Percentiles rank a stretch among this genome's conserved stretches.
Conservation (phyloP, 176 grass and related monocot genomes). For the Urochloa ruziziensis region DNA sequence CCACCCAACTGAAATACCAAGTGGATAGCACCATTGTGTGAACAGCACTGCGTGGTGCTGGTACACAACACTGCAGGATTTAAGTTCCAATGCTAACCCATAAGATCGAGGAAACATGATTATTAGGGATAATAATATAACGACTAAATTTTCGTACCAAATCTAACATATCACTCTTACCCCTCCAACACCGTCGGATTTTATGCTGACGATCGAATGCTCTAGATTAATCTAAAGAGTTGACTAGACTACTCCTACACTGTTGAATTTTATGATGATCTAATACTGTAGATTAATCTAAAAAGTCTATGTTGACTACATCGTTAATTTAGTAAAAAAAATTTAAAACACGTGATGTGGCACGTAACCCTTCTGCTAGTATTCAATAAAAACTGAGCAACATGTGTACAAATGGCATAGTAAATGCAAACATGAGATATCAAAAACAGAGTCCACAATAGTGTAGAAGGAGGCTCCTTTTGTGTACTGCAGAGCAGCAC, state of each 20-base stretch:
- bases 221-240: no score
- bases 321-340: no score
- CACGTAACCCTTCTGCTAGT: no score
- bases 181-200: no score
- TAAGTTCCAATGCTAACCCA: constrained; percentile 8
- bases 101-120: constrained; percentile 10
- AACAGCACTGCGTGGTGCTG: not conserved
- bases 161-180: no score
- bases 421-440: constrained; percentile 82
- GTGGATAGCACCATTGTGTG: not conserved
- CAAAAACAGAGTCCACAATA: constrained; percentile 91
- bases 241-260: no score
- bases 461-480: constrained; percentile 88
- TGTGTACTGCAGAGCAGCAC: constrained; percentile 44
- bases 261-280: no score
- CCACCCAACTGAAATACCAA: not conserved
- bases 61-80: not conserved
- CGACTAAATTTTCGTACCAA: no score
- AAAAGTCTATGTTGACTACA: no score
- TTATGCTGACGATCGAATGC: no score
- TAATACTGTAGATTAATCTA: no score
- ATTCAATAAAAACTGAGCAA: constrained; percentile 12
- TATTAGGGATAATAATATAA: constrained; percentile 16
- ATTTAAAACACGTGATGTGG: no score
- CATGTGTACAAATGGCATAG: constrained; percentile 18